Evolutionary conservation across 2,329 filamentous ascomycete genomes (phyloP), one percentile per base, ranked within the genome.

Genomic region (Diaporthe helianthi): DNA sequence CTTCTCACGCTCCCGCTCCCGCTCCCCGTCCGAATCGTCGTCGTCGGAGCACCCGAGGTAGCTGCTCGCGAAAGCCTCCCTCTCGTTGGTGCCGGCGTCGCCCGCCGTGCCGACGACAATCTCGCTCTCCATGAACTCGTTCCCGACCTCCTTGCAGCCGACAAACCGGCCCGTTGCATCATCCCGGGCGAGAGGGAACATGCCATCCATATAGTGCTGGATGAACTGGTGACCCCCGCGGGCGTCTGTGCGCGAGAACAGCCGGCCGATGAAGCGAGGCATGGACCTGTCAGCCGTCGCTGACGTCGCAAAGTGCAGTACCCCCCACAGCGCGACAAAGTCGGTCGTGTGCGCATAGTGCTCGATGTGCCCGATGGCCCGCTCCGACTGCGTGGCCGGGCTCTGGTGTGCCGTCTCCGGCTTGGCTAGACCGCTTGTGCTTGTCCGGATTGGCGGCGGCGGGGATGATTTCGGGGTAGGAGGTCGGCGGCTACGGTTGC

Each of bases 331-430:
- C 4, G 92, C 86, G 2, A 95, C 92, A 73, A 93, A 92, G 74
- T 96, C 93, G 19, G 84, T 86, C 10, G 85, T 86, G 76, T 94
- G 92, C 3, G 90, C 90, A 75, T 94, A 96, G 78, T 96, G 93
- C 79, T 96, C 93, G 47, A 96, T 90, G 73, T 94, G 85, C 7
- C 86, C 84, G 64, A 95, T 89, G 3, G 86, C 86, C 49, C 82
- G 80, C 71, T 83, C 82, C 6, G 83, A 79, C 10, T 82, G 78
- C 1, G 81, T 76, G 3, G 75, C 73, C 1, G 80, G 77, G 7
- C 78, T 79, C 24, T 80, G 73, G 13, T 82, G 76, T 1, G 78
- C 79, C 0, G 79, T 79, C 12, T 64, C 41, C 22, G 33, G 26
- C 29, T 19, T 44, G 36, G 49, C 47, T 12, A 65, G 63, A 19